These are phyloP conservation scores for Ogataea dorogensis DNA, from an alignment of 805 yeast species.

Conservation along the genomic window DNA sequence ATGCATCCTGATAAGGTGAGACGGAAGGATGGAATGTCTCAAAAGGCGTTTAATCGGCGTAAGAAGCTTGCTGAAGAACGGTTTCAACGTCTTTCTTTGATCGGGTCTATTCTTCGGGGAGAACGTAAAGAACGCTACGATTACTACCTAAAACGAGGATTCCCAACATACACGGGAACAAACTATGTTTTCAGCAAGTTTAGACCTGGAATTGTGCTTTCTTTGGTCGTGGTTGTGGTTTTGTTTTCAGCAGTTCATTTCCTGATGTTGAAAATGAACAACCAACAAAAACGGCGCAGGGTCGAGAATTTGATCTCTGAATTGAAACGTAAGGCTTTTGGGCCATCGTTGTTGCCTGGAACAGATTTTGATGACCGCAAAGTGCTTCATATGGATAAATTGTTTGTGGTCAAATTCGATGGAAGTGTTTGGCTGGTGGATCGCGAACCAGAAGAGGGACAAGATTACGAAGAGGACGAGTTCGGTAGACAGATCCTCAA, in stretches of 20 bases:
- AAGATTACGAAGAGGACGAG: constrained; percentile 24
- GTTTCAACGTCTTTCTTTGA: constrained; percentile 74
- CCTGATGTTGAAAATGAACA: constrained; percentile 50
- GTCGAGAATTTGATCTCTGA: constrained; percentile 48
- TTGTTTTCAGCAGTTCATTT: constrained; percentile 59
- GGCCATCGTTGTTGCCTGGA: constrained; percentile 29
- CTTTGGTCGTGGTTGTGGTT: constrained; percentile 49
- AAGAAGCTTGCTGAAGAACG: constrained; percentile 59
- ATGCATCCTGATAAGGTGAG: constrained; percentile 84
- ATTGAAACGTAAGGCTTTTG: constrained; percentile 55
- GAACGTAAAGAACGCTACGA: constrained; percentile 74
- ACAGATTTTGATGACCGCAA: constrained; percentile 46
- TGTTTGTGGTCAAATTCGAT: constrained; percentile 53
- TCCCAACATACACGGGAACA: constrained; percentile 74
- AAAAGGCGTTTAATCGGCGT: constrained; percentile 24
- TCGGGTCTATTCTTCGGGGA: constrained; percentile 69
- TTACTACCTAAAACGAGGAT: constrained; percentile 76
- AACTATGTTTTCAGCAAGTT: constrained; percentile 64
- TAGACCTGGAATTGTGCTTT: constrained; percentile 61
- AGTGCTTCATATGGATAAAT: constrained; percentile 44
- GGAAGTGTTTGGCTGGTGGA: constrained; percentile 57
- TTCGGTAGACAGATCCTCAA: constrained; percentile 18
- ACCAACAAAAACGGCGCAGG: constrained; percentile 56
- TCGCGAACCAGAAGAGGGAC: constrained; percentile 32
- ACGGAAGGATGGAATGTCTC: constrained; percentile 37